Conservation (phyloP, 257 asterid genomes). For the Mentha longifolia region DNA sequence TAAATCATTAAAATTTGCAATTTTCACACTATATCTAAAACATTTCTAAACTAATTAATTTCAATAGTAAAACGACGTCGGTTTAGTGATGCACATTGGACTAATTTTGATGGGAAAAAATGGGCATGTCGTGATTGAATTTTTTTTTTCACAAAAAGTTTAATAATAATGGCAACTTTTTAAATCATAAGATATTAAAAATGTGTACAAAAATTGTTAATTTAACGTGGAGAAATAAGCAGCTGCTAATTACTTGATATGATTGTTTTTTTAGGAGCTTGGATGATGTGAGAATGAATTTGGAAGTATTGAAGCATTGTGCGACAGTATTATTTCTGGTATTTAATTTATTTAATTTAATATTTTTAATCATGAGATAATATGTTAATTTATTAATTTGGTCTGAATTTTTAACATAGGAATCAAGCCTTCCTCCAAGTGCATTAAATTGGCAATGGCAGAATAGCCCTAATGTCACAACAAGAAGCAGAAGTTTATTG, state of each 20-base stretch:
- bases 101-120: too few relatives aligned
- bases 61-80: neutral
- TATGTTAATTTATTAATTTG: too few relatives aligned
- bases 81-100: neutral
- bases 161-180: too few relatives aligned
- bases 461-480: constrained; percentile 48
- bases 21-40: neutral
- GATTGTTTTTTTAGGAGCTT: constrained; percentile 61
- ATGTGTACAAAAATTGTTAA: too few relatives aligned
- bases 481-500: constrained; percentile 76
- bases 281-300: constrained; percentile 89
- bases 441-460: constrained; percentile 47
- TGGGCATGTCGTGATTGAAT: too few relatives aligned
- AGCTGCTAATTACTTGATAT: neutral
- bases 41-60: too few relatives aligned
- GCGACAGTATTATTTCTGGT: constrained; percentile 91
- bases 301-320: constrained; percentile 95
- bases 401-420: constrained; percentile 39
- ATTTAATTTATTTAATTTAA: neutral
- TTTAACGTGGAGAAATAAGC: too few relatives aligned
- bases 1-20: neutral
- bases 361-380: too few relatives aligned
- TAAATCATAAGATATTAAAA: too few relatives aligned
- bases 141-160: too few relatives aligned
- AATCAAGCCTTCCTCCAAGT: constrained; percentile 76